These are phyloP conservation scores for Ceraceosorus bombacis DNA, from an alignment of 1,284 basidiomycete species.

Conservation along the genomic window DNA sequence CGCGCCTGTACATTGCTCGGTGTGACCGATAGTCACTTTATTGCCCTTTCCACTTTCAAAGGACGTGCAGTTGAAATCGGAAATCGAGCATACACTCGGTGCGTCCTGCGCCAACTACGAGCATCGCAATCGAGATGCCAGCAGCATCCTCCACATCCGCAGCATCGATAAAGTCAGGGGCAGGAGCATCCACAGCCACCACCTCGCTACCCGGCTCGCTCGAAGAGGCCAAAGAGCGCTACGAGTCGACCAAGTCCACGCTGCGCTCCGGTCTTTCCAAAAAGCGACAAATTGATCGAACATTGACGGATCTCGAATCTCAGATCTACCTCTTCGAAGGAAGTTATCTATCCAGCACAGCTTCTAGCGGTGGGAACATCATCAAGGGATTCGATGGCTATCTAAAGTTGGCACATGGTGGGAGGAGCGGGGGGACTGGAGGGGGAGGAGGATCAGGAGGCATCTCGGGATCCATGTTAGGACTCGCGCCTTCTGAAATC, in stretches of 20 bases:
- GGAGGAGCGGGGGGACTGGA: too few species aligned
- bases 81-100: too few species aligned
- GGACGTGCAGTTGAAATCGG: too few species aligned
- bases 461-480: background rate
- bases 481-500: conserved; percentile 12
- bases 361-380: conserved; percentile 45
- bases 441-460: too few species aligned
- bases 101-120: too few species aligned
- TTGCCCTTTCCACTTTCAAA: too few species aligned
- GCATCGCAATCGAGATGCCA: too few species aligned
- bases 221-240: conserved; percentile 41
- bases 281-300: conserved; percentile 39
- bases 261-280: conserved; percentile 30
- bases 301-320: conserved; percentile 42
- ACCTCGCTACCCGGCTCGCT: conserved; percentile 18
- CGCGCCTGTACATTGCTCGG: too few species aligned
- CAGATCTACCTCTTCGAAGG: conserved; percentile 47
- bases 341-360: conserved; percentile 40
- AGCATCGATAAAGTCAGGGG: too few species aligned
- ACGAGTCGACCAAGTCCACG: conserved; percentile 26
- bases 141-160: too few species aligned
- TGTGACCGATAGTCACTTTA: too few species aligned
- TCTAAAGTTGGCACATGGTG: conserved; percentile 21
- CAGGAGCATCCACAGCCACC: background rate
- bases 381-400: conserved; percentile 46